phyloP scores from a whole-genome alignment of 495 filamentous ascomycete species.

The Diplogelasinospora grovesii region DNA sequence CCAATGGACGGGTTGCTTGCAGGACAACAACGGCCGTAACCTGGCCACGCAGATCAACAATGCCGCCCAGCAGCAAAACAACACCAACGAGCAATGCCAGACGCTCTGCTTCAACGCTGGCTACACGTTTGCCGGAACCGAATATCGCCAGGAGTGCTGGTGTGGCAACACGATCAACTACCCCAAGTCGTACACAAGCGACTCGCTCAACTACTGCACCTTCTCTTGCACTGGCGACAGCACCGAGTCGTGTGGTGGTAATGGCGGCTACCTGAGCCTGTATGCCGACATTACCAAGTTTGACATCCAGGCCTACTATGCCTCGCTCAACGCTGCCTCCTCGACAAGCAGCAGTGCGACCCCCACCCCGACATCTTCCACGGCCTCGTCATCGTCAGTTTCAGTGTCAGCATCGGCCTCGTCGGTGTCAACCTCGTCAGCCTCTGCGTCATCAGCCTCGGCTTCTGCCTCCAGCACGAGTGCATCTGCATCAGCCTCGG shows the following conservation, averaged over 20 bases:
- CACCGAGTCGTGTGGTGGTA: conserved; percentile 35
- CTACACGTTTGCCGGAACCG: conserved; percentile 42
- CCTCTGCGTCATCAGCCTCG: background rate
- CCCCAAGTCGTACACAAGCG: conserved; percentile 11
- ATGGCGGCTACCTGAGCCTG: conserved; percentile 33
- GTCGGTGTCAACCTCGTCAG: background rate
- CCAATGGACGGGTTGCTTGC: conserved; percentile 36
- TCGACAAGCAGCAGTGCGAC: background rate
- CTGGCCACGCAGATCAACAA: conserved; percentile 29
- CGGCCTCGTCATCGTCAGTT: background rate
- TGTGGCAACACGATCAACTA: conserved; percentile 27
- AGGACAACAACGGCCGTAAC: conserved; percentile 35
- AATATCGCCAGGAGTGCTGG: conserved; percentile 48
- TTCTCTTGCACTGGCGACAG: conserved; percentile 28
- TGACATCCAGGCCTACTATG: conserved; percentile 7
- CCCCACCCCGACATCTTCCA: background rate
- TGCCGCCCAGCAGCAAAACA: conserved; percentile 21
- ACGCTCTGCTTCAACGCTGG: conserved; percentile 27
- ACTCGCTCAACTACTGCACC: conserved; percentile 24
- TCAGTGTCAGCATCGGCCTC: no score
- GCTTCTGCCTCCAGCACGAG: background rate
- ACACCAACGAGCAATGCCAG: conserved; percentile 33
- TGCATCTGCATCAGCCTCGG: background rate
- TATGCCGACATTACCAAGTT: conserved; percentile 34
- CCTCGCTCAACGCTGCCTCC: background rate